phyloP scores from a whole-genome alignment of 2,329 filamentous ascomycete genomes.

The Emergomyces africanus region DNA sequence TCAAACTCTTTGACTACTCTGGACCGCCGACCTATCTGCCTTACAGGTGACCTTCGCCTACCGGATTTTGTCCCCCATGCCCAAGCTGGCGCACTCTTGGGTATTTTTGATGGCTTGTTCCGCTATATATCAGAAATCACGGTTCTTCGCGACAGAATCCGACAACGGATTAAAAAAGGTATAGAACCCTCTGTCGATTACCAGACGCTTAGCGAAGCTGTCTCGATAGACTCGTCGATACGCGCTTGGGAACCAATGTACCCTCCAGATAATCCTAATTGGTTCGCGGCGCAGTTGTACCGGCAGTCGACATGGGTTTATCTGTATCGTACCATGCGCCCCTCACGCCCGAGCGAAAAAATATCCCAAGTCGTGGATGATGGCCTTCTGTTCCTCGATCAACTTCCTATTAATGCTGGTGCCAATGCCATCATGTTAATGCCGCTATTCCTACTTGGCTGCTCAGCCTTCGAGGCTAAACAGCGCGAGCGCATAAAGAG shows the following conservation, averaged over 20 bases:
- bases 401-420: conserved; percentile 41
- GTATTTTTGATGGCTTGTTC: conserved; percentile 72
- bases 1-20: conserved; percentile 45
- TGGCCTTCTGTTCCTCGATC: conserved; percentile 43
- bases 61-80: conserved; percentile 43
- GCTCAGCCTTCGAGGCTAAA: conserved; percentile 43
- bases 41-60: conserved; percentile 40
- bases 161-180: conserved; percentile 49
- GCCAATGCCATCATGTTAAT: conserved; percentile 48
- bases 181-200: conserved; percentile 62
- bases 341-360: conserved; percentile 41
- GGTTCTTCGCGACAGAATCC: conserved; percentile 59
- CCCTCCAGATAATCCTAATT: conserved; percentile 39
- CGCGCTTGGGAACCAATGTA: conserved; percentile 58
- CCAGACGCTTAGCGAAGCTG: conserved; percentile 56
- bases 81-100: conserved; percentile 52
- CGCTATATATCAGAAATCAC: conserved; percentile 68
- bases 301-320: conserved; percentile 52
- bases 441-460: conserved; percentile 49
- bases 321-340: conserved; percentile 47
- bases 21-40: conserved; percentile 39
- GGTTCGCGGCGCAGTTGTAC: conserved; percentile 46
- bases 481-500: conserved; percentile 44
- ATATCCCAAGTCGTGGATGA: conserved; percentile 47
- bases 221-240: conserved; percentile 63